Percentiles rank a stretch among this genome's conserved stretches.
phyloP scores from a whole-genome alignment of 2,329 filamentous ascomycete species.

The Neonectria ditissima region DNA sequence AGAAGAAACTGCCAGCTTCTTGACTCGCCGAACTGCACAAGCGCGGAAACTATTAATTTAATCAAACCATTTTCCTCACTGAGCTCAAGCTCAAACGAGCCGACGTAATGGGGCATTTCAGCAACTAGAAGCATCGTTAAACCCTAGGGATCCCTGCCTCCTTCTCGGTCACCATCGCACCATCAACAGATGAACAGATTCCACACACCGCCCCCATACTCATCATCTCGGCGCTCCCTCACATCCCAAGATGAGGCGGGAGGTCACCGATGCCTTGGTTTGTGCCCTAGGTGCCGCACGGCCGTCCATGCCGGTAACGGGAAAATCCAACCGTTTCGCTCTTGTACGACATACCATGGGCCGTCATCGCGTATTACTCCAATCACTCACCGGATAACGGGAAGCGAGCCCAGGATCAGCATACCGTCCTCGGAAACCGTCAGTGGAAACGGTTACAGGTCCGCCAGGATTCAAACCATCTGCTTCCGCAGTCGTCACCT shows the following conservation, averaged over 20 bases:
- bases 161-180: conserved; percentile 28
- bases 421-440: conserved; percentile 18
- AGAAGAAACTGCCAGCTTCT: neutral
- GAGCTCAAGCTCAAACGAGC: conserved; percentile 4
- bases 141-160: conserved; percentile 15
- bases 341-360: conserved; percentile 9
- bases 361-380: conserved; percentile 2
- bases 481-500: conserved; percentile 7
- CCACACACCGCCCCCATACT: conserved; percentile 25
- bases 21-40: neutral
- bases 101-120: conserved; percentile 7
- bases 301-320: neutral
- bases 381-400: conserved; percentile 3
- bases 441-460: conserved; percentile 9
- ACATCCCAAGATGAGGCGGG: conserved; percentile 18
- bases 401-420: conserved; percentile 16
- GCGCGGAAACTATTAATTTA: neutral
- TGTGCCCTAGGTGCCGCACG: conserved; percentile 10
- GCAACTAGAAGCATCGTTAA: conserved; percentile 15
- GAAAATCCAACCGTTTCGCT: neutral
- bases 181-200: conserved; percentile 30
- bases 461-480: conserved; percentile 11
- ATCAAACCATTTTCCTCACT: neutral
- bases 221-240: conserved; percentile 18
- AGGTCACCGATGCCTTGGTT: neutral